phyloP scores from a whole-genome alignment of 1,284 basidiomycete genomes.

The Anthracocystis walkeri region DNA sequence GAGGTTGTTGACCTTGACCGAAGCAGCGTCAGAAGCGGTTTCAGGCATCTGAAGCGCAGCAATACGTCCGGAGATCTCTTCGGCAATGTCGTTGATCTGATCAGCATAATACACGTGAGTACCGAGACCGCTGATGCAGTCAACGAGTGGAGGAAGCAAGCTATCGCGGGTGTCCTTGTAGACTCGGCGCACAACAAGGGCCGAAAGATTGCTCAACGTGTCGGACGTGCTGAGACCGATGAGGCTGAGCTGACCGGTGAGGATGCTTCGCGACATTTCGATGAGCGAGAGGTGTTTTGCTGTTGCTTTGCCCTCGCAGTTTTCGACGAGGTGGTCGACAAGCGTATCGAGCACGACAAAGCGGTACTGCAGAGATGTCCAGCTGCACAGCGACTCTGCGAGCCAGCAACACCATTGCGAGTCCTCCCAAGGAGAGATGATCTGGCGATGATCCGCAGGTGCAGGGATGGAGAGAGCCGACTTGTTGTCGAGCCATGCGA shows the following conservation, averaged over 20 bases:
- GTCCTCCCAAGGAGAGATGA: slow-evolving; percentile 76
- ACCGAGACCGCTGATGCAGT: slow-evolving; percentile 84
- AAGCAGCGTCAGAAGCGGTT: slow-evolving; percentile 68
- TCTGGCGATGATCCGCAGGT: slow-evolving; percentile 28
- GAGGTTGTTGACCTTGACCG: slow-evolving; percentile 69
- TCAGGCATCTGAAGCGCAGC: slow-evolving; percentile 78
- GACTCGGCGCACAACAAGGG: slow-evolving; percentile 80
- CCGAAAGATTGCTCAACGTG: slow-evolving; percentile 75
- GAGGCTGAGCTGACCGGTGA: slow-evolving; percentile 83
- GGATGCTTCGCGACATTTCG: slow-evolving; percentile 82
- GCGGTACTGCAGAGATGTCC: slow-evolving; percentile 91
- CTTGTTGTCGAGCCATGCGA: slow-evolving; percentile 62
- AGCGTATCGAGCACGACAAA: slow-evolving; percentile 87
- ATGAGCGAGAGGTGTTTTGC: slow-evolving; percentile 79
- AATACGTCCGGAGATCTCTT: slow-evolving; percentile 84
- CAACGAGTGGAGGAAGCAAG: slow-evolving; percentile 79
- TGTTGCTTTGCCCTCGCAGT: slow-evolving; percentile 75
- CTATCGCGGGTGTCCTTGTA: slow-evolving; percentile 73
- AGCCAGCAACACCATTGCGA: slow-evolving; percentile 85
- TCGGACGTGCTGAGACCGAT: slow-evolving; percentile 93
- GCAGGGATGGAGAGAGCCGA: slow-evolving; percentile 26
- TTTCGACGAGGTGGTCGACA: slow-evolving; percentile 81
- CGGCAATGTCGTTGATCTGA: slow-evolving; percentile 92
- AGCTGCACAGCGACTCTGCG: slow-evolving; percentile 79
- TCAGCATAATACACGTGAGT: slow-evolving; percentile 95